A percentile compares a stretch with the other conserved stretches of the same genome.
Evolutionary conservation across 805 yeast species (phyloP).

Genomic region (Lachancea fermentati): DNA sequence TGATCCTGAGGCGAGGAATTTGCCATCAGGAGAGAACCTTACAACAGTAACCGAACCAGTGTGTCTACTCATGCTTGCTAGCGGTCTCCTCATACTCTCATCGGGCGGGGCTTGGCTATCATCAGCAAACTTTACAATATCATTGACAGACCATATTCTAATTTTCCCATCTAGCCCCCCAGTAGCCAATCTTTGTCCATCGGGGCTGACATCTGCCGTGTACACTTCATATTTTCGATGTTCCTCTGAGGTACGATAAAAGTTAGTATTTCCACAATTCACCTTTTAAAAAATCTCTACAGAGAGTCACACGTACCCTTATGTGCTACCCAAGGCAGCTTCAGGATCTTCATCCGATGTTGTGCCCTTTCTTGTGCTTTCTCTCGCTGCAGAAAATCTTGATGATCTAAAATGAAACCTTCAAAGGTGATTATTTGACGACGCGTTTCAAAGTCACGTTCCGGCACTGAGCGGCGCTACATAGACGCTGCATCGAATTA

Average conservation of each 20-base stretch:
- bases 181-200: slow-evolving; percentile 81
- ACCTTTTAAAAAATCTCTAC: too few relatives aligned
- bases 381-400: too few relatives aligned
- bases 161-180: slow-evolving; percentile 94
- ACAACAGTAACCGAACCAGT: slow-evolving; percentile 96
- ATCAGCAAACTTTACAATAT: slow-evolving; percentile 41
- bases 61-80: slow-evolving; percentile 90
- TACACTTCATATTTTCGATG: slow-evolving; percentile 78
- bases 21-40: slow-evolving; percentile 85
- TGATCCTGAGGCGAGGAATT: slow-evolving; percentile 89
- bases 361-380: neutral
- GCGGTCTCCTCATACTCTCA: slow-evolving; percentile 38
- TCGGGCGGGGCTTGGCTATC: slow-evolving; percentile 9
- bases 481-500: too few relatives aligned
- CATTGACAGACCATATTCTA: slow-evolving; percentile 74
- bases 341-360: slow-evolving; percentile 52
- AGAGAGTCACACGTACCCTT: slow-evolving; percentile 40
- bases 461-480: too few relatives aligned
- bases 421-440: too few relatives aligned
- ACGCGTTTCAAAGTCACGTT: neutral
- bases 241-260: slow-evolving; percentile 52
- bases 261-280: slow-evolving; percentile 9
- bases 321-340: slow-evolving; percentile 70
- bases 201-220: slow-evolving; percentile 72
- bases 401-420: neutral